phyloP scores from a whole-genome alignment of 495 filamentous ascomycete genomes.

The Penicillium mononematosum region DNA sequence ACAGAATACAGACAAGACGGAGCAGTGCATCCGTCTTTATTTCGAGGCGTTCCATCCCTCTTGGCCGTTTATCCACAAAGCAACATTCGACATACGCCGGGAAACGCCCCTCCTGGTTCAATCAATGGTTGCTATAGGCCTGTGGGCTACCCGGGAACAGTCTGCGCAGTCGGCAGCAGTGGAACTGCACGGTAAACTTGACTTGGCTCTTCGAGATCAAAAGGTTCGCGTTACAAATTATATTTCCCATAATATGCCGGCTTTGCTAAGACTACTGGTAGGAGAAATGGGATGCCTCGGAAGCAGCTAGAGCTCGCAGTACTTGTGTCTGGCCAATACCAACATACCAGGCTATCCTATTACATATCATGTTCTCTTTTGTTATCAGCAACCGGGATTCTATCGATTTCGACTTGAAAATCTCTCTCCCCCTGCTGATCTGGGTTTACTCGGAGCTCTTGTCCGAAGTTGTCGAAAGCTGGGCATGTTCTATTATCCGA shows the following conservation, averaged over 20 bases:
- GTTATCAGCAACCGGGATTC: conserved; percentile 2
- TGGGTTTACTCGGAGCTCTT: conserved; percentile 23
- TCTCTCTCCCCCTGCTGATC: conserved; percentile 16
- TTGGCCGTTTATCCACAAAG: conserved; percentile 36
- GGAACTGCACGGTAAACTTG: conserved; percentile 25
- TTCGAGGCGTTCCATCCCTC: conserved; percentile 31
- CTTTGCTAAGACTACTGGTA: conserved; percentile 15
- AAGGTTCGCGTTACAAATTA: conserved; percentile 16
- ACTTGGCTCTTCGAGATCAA: conserved; percentile 27
- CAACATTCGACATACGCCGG: conserved; percentile 18
- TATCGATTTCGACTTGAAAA: conserved; percentile 21
- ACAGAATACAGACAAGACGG: conserved; percentile 5
- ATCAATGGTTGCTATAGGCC: conserved; percentile 29
- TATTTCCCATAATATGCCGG: not conserved
- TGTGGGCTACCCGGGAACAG: conserved; percentile 23
- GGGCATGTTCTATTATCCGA: conserved; percentile 34
- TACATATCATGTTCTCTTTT: conserved; percentile 30
- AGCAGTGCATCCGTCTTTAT: conserved; percentile 26
- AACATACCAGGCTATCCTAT: conserved; percentile 34
- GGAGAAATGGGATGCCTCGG: conserved; percentile 33
- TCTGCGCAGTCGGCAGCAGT: conserved; percentile 19
- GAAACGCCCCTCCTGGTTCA: conserved; percentile 30
- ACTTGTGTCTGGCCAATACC: conserved; percentile 31
- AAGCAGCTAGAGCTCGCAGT: conserved; percentile 9
- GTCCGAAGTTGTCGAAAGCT: conserved; percentile 27